These are phyloP conservation scores for Fagus sylvatica DNA, from an alignment of 306 rosid genomes.

Conservation along the genomic window DNA sequence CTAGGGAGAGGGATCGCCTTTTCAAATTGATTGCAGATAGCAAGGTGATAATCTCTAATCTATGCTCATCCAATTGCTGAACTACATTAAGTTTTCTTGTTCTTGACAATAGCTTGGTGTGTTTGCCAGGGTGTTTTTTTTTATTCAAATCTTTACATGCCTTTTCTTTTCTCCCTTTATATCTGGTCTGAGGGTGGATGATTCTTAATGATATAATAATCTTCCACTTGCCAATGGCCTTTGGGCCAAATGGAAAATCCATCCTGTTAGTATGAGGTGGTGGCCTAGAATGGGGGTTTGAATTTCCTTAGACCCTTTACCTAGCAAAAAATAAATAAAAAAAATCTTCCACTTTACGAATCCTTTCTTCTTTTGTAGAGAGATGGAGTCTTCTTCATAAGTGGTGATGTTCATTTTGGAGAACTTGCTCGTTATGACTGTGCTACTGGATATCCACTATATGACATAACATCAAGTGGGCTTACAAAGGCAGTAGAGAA, in stretches of 20 bases:
- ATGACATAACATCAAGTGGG: slow-evolving; percentile 81
- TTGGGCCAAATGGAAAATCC: no score
- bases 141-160: slow-evolving; percentile 20
- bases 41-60: slow-evolving; percentile 48
- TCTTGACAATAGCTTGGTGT: neutral
- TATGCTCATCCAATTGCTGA: neutral
- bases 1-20: slow-evolving; percentile 72
- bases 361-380: slow-evolving; percentile 49
- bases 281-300: no score
- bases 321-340: no score
- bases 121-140: neutral
- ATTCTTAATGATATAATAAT: slow-evolving; percentile 4
- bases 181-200: neutral
- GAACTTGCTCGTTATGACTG: slow-evolving; percentile 81
- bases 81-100: slow-evolving; percentile 8
- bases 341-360: slow-evolving; percentile 5
- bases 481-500: slow-evolving; percentile 73
- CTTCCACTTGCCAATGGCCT: neutral
- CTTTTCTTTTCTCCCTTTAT: neutral
- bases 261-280: no score
- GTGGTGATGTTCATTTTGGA: slow-evolving; percentile 94
- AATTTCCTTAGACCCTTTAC: no score
- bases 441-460: slow-evolving; percentile 66
- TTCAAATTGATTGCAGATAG: slow-evolving; percentile 66
- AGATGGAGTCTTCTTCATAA: slow-evolving; percentile 65